Evolutionary conservation across 768 basidiomycete genomes (phyloP), one percentile per base, ranked within the genome.

Genomic region (Chiua virens): DNA sequence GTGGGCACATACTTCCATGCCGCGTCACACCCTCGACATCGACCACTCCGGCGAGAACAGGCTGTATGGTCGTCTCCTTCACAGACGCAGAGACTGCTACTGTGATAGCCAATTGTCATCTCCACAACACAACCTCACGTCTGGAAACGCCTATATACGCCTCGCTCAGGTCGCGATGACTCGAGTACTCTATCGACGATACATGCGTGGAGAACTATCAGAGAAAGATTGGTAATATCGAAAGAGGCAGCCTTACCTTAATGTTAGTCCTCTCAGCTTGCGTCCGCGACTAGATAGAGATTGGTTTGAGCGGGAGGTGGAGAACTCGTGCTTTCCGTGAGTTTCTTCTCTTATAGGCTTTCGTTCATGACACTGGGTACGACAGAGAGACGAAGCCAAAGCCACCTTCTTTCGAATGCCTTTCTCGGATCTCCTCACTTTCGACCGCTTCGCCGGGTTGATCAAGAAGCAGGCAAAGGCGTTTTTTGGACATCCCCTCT

Each of bases 131-230:
- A 57, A 61, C 1, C 25, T 82, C 21, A 82, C 82, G 0, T 77
- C 83, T 32, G 82, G 82, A 1, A 73, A 75, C 40, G 79, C 72
- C 9, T 74, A 72, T 28, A 72, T 79, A 2, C 68, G 78, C 5
- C 69, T 85, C 18, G 75, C 71, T 1, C 83, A 85, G 57, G 68
- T 83, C 4, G 81, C 77, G 0, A 65, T 79, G 47, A 71, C 81
- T 5, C 78, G 82, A 0, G 57, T 82, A 8, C 71, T 84, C 11
- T 75, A 77, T 42, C 70, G 73, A 27, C 72, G 69, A 27, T 80
- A 75, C 54, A 56, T 78, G 17, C 69, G 69, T 5, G 80, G 81
- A 0, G 69, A 79, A 17, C 77, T 85, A 40, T 60, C 65, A 5
- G 61, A 73, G 40, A 71, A 71, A 5, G 83, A 85, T 59, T 83